phyloP scores from a whole-genome alignment of 106 monocot genomes.

The Apostasia shenzhenica region DNA sequence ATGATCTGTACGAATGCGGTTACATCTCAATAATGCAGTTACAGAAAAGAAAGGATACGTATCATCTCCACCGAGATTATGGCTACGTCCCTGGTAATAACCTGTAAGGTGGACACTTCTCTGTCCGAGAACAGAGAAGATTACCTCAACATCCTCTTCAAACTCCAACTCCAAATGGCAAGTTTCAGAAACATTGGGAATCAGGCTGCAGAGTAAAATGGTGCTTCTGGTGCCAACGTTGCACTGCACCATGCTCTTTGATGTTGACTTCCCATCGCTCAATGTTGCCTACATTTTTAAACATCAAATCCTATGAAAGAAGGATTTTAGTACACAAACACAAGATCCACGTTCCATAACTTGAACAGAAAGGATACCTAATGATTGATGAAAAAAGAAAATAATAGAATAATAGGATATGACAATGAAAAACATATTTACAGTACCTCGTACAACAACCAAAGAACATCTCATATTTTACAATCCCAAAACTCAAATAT shows the following conservation, averaged over 20 bases:
- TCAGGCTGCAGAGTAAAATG: constrained; percentile 58
- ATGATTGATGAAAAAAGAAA: neutral
- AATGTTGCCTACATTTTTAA: constrained; percentile 50
- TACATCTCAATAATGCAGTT: constrained; percentile 1
- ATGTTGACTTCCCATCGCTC: constrained; percentile 34
- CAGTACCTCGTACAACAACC: no score
- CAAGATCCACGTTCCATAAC: neutral
- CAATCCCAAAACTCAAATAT: no score
- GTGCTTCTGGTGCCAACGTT: constrained; percentile 65
- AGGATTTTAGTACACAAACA: neutral
- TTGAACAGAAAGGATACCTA: neutral
- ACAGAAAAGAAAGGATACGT: constrained; percentile 43
- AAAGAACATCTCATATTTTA: no score
- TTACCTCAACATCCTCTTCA: constrained; percentile 65
- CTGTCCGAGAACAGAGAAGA: constrained; percentile 72
- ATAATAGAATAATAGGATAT: neutral
- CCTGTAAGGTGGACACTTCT: constrained; percentile 78
- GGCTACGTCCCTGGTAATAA: constrained; percentile 31
- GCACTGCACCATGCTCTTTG: constrained; percentile 57
- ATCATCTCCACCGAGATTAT: constrained; percentile 23
- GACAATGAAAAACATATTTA: neutral
- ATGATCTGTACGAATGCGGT: neutral
- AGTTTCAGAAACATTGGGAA: constrained; percentile 47
- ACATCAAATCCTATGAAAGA: neutral
- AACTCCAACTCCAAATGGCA: constrained; percentile 82